Percentiles rank a stretch among this genome's conserved stretches.
Evolutionary conservation across 306 rosid genomes (phyloP).

Genomic region (Cucumis hystrix): DNA sequence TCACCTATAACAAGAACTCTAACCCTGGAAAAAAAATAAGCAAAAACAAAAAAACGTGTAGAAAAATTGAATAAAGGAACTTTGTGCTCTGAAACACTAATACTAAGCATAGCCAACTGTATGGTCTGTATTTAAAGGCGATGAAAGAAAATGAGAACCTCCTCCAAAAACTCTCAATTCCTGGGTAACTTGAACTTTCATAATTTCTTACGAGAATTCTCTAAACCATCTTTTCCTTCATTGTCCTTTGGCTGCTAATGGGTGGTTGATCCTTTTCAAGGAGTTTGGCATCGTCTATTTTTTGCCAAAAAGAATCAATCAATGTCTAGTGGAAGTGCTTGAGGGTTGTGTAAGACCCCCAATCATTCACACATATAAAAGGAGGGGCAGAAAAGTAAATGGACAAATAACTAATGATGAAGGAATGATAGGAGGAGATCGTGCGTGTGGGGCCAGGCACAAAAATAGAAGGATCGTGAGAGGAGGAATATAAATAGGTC

Average conservation of each 20-base stretch:
- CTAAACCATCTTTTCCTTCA: not conserved
- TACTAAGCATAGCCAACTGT: not conserved
- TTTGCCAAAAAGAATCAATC: not conserved
- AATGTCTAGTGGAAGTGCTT: not conserved
- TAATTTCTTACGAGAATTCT: not conserved
- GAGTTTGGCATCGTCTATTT: not conserved
- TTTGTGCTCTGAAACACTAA: not conserved
- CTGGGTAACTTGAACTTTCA: not conserved
- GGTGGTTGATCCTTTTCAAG: not conserved
- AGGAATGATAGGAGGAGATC: too few species aligned
- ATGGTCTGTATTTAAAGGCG: not conserved
- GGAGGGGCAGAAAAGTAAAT: too few species aligned
- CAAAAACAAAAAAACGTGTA: not conserved
- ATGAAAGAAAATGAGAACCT: not conserved
- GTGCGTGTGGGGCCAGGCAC: too few species aligned
- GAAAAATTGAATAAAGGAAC: not conserved
- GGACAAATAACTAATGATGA: too few species aligned
- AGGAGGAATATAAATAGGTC: too few species aligned
- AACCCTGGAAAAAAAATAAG: not conserved
- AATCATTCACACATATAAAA: too few species aligned
- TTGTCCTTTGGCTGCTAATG: not conserved
- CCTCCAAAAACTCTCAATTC: not conserved
- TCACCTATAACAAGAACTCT: not conserved
- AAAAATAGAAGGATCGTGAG: too few species aligned
- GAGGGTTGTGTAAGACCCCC: not conserved